Base-by-base conservation (phyloP, 495 filamentous ascomycete genomes). In the Penicillium subrubescens region DNA sequence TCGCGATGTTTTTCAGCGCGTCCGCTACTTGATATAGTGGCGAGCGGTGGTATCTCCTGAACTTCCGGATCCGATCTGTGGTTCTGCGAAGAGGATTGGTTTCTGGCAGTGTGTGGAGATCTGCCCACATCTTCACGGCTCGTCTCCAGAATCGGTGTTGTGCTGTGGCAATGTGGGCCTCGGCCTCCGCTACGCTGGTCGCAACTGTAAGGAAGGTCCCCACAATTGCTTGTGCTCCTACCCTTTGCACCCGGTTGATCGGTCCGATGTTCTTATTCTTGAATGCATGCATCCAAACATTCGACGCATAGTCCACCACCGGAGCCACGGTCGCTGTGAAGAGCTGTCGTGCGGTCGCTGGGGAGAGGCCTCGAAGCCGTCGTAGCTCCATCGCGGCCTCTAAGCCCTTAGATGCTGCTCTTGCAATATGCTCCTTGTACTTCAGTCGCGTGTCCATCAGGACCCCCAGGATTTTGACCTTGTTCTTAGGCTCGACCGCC, bases 251-350 rank as follows among this genome's bases (percentile, higher is more conserved):
- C 23, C 59, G 53, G 41, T 66, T 62, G 53, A 66, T 66, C 48
- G 64, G 59, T n/a, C 57, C 67, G 51, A 61, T 63, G 44, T 14
- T 41, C 39, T 71, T 72, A 59, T 66, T 59, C 50, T 65, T 69
- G 64, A 35, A 72, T 11, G 63, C 67, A 57, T 74, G 68, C 63
- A 73, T 76, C 70, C 53, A 76, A 52, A 71, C 67, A 67, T 73
- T 74, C 37, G 67, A 74, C 35, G 72, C 68, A 37, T 76, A 76
- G 66, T 76, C 73, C 50, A 74, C 67, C n/a, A 69, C 70, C 35
- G 65, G 70, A 14, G 66, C 67, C 55, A 76, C 67, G 23, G 64
- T 66, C 57, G 59, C 57, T 70, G 51, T 70, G 53, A 53, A 70
- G 67, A 56, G 64, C 58, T 60, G 25, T 46, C 44, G 23, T 39